Conservation (phyloP, 164 flowering plant genomes). For the Echeveria elegans region DNA sequence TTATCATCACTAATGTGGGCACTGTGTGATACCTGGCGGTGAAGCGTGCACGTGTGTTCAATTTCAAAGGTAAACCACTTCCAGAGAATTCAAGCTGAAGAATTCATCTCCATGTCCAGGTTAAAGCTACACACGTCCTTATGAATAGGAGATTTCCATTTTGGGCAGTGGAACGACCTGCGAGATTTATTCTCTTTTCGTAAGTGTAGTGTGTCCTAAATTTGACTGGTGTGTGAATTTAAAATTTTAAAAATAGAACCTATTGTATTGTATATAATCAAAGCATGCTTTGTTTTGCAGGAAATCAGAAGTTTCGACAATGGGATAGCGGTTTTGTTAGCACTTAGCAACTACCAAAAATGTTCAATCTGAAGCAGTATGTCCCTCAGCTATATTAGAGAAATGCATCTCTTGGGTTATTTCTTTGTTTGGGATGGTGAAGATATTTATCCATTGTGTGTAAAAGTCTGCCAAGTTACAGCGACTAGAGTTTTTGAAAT, state of each 20-base stretch:
- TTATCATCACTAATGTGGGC: neutral
- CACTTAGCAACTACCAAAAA: too few relatives aligned
- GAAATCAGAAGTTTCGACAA: too few relatives aligned
- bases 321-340: too few relatives aligned
- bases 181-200: neutral
- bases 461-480: neutral
- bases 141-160: neutral
- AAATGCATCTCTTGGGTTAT: too few relatives aligned
- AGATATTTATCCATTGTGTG: neutral
- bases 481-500: conserved; percentile 2
- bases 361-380: too few relatives aligned
- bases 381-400: too few relatives aligned
- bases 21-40: neutral
- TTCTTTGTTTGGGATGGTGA: too few relatives aligned
- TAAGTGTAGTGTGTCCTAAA: neutral
- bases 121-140: too few relatives aligned
- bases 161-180: too few relatives aligned
- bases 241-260: too few relatives aligned
- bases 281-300: too few relatives aligned
- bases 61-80: neutral
- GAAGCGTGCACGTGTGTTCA: neutral
- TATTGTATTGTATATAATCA: too few relatives aligned
- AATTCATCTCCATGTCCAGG: neutral
- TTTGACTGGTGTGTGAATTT: neutral
- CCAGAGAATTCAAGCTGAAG: neutral